Evolutionary conservation across 352 stramenopile species (phyloP).

Genomic region (Phytophthora pinifolia): DNA sequence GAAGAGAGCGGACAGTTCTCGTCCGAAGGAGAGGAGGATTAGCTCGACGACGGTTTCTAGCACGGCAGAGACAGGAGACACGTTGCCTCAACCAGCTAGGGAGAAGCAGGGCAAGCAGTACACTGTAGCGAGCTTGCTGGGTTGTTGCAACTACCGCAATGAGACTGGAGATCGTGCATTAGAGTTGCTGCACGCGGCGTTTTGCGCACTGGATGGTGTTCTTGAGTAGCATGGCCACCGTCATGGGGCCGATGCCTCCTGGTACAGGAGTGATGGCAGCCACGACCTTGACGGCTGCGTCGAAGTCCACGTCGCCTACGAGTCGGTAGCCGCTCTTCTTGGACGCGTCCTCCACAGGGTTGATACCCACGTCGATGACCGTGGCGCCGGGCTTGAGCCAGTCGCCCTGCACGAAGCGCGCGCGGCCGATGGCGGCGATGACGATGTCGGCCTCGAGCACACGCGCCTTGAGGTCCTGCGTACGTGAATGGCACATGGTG

Average conservation of each 20-base stretch:
- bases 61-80: background rate
- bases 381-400: slow-evolving; percentile 98
- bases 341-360: slow-evolving; percentile 89
- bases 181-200: slow-evolving; percentile 21
- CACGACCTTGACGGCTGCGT: slow-evolving; percentile 78
- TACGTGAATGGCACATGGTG: slow-evolving; percentile 97
- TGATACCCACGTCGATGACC: slow-evolving; percentile 99
- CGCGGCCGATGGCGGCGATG: slow-evolving; percentile 94
- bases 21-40: slow-evolving; percentile 55
- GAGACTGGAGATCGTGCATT: slow-evolving; percentile 1
- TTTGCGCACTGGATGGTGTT: slow-evolving; percentile 73
- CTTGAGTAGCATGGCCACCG: slow-evolving; percentile 92
- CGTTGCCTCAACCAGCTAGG: too few relatives aligned
- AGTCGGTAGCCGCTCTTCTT: slow-evolving; percentile 91
- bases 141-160: background rate
- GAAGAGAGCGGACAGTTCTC: slow-evolving; percentile 74
- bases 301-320: slow-evolving; percentile 97
- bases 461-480: slow-evolving; percentile 76
- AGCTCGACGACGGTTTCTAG: slow-evolving; percentile 18
- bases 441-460: slow-evolving; percentile 95
- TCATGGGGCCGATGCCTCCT: slow-evolving; percentile 97
- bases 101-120: slow-evolving; percentile 22
- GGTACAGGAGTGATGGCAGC: slow-evolving; percentile 97
- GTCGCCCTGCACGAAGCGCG: slow-evolving; percentile 91
- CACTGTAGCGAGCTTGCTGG: slow-evolving; percentile 9